Base-by-base conservation (phyloP, 345 rosid species). In the Cardiospermum halicacabum region DNA sequence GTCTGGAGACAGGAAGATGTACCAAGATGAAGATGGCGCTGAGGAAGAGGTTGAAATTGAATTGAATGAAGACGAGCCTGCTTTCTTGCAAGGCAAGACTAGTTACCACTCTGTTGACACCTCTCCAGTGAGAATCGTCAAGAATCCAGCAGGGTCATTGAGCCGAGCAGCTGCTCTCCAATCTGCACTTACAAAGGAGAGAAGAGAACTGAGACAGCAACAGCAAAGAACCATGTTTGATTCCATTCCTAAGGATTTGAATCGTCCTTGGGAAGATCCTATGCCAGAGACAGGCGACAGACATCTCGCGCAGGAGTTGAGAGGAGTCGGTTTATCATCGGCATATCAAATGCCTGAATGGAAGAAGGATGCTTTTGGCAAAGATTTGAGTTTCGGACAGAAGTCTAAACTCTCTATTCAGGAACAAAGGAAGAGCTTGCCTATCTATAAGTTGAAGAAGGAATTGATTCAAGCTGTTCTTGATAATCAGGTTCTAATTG, bases 221-320 rank as follows among this genome's bases (percentile, higher is more conserved):
- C 94, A 88, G 75, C 96, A 86, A 68, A 80, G 94, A 68, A 86
- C 92, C 6, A 86, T 90, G 96, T 89, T 93, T 64, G 97, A 93
- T 75, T 88, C 86, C 2, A 90, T 93, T 31, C 97, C 96, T 1
- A 90, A 93, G 80, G 98, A 93, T 90, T 86, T 93, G 68, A 93
- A 93, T 84, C 94, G 92, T 68, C 93, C 94, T 16, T 93, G 97
- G 98, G 97, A 90, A 81, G 97, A 88, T 47, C 96, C 96, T 60
- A 88, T 86, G 90, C 96, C 96, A 0, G 94, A 90, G 84, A 86
- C 78, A 22, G 96, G 96, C 32, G 97, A 88, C 78, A 86, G 97
- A 65, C 86, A 82, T 84, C 96, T 93, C 16, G 97, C 96, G 1
- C 97, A 90, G 70, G 97, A 92, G 77, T 87, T 92, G 45, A 80